phyloP scores from a whole-genome alignment of 306 rosid genomes.

The apple (Malus domestica) region DNA sequence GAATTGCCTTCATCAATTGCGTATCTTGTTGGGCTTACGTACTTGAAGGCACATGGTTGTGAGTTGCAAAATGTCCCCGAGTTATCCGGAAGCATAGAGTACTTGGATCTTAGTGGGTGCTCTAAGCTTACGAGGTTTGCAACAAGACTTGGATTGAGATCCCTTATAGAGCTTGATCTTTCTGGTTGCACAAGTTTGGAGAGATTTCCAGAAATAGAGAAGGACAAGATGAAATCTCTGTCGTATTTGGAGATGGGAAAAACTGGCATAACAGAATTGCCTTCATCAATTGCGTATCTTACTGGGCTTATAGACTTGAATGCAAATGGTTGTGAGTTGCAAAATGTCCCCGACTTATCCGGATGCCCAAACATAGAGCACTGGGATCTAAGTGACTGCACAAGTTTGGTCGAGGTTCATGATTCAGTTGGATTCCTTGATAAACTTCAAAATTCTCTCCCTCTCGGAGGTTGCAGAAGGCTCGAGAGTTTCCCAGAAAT shows the following conservation, averaged over 20 bases:
- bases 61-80: neutral
- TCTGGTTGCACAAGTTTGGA: neutral
- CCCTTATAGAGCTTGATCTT: fast-evolving
- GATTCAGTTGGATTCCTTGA: no score
- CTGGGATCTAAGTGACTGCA: no score
- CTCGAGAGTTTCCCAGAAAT: no score
- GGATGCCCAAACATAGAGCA: no score
- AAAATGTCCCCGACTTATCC: no score
- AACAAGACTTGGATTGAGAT: neutral
- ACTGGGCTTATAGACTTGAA: fast-evolving
- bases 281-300: neutral
- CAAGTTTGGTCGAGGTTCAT: no score
- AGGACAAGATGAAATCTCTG: neutral
- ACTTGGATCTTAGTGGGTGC: fast-evolving
- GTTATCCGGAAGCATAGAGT: no score
- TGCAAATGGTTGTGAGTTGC: no score
- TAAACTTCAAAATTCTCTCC: no score
- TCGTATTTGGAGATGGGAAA: fast-evolving
- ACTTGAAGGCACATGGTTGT: neutral
- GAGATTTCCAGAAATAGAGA: neutral
- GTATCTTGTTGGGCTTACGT: no score
- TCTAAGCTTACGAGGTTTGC: neutral
- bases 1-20: no score
- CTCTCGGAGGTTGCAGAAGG: no score
- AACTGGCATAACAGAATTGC: neutral